Percentiles rank a stretch among this genome's conserved stretches.
Evolutionary conservation across 345 rosid species (phyloP).

Genomic region (Brassica rapa): DNA sequence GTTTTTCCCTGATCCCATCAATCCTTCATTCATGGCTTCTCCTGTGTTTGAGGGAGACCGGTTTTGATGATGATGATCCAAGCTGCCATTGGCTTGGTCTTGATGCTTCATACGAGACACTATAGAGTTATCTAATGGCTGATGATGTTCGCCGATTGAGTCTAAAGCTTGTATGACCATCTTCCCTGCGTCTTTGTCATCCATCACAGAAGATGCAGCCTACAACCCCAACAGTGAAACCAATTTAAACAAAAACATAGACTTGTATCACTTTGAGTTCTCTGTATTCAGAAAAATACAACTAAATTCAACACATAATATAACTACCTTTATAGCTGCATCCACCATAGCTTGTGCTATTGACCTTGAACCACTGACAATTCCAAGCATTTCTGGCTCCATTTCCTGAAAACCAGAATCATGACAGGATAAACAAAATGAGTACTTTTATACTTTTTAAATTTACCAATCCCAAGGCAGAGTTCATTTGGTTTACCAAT

Average conservation of each 20-base stretch:
- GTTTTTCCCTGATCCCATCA: slow-evolving; percentile 39
- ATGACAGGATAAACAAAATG: slow-evolving; percentile 21
- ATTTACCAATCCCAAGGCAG: slow-evolving; percentile 15
- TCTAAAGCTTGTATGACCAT: slow-evolving; percentile 63
- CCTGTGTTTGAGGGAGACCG: slow-evolving; percentile 19
- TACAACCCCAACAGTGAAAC: slow-evolving; percentile 37
- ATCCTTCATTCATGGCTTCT: slow-evolving; percentile 38
- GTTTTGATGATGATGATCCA: slow-evolving; percentile 24
- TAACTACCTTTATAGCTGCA: slow-evolving; percentile 77
- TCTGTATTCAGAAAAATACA: background rate
- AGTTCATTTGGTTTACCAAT: slow-evolving; percentile 12
- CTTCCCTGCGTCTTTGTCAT: slow-evolving; percentile 61
- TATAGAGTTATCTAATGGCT: slow-evolving; percentile 26
- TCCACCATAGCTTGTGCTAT: slow-evolving; percentile 82
- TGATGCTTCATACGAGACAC: slow-evolving; percentile 29
- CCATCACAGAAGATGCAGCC: slow-evolving; percentile 65
- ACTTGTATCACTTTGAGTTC: background rate
- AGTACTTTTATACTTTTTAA: background rate
- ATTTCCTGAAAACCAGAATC: slow-evolving; percentile 52
- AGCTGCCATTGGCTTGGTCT: slow-evolving; percentile 32
- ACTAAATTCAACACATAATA: background rate
- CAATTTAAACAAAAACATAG: background rate
- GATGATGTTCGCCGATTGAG: slow-evolving; percentile 48
- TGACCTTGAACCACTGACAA: slow-evolving; percentile 63
- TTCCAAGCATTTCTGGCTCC: slow-evolving; percentile 61